A percentile compares a stretch with the other conserved stretches of the same genome.
Conservation (phyloP, 2,329 filamentous ascomycete genomes). For the Ilyonectria sp. region DNA sequence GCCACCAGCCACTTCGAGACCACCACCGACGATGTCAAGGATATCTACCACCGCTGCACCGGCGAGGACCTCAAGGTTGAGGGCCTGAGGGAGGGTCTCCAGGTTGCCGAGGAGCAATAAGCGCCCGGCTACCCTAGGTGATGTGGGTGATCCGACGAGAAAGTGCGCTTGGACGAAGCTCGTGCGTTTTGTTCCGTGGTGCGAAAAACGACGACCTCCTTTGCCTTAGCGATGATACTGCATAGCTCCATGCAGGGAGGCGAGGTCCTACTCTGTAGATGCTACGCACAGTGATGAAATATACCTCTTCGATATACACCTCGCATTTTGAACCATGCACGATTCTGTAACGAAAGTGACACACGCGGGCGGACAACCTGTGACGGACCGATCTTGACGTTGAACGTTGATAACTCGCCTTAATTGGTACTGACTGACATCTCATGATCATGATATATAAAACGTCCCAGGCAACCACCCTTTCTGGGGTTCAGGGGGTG, state of each 20-base stretch:
- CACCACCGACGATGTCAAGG: conserved; percentile 88
- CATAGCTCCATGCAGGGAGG: conserved; percentile 26
- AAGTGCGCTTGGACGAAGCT: conserved; percentile 14
- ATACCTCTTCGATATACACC: conserved; percentile 49
- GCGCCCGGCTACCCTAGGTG: conserved; percentile 12
- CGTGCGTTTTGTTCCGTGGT: conserved; percentile 20
- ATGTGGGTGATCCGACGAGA: conserved; percentile 29
- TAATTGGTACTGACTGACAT: conserved; percentile 33
- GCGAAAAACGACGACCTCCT: conserved; percentile 27
- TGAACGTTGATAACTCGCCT: conserved; percentile 19
- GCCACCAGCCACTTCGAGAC: conserved; percentile 99
- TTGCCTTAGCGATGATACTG: conserved; percentile 29
- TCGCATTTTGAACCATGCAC: conserved; percentile 32
- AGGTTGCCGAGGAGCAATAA: conserved; percentile 78
- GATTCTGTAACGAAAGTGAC: no score
- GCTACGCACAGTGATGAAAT: conserved; percentile 45
- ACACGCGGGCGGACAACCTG: neutral
- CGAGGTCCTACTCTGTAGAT: conserved; percentile 37
- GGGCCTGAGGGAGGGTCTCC: conserved; percentile 84
- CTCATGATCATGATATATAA: conserved; percentile 47
- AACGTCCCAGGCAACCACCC: conserved; percentile 29
- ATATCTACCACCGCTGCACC: conserved; percentile 88
- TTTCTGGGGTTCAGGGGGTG: conserved; percentile 22
- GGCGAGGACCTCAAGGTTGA: conserved; percentile 92
- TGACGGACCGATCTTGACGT: neutral